phyloP scores from a whole-genome alignment of 805 yeast species.

The Yarrowia sp. region DNA sequence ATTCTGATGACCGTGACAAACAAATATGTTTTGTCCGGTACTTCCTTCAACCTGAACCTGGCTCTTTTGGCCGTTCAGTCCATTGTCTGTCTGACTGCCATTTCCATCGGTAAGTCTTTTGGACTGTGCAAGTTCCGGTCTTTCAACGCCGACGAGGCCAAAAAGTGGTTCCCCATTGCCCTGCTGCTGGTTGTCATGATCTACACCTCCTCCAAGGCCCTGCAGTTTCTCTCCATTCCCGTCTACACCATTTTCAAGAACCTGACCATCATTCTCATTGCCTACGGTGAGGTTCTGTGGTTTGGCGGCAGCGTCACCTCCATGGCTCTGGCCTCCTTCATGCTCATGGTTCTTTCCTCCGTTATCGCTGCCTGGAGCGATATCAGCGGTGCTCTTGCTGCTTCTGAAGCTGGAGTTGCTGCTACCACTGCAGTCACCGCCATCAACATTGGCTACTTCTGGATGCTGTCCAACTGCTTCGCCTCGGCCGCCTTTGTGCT shows the following conservation, averaged over 20 bases:
- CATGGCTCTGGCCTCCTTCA: conserved; percentile 84
- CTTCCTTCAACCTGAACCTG: conserved; percentile 78
- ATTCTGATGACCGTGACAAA: conserved; percentile 97
- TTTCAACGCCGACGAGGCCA: conserved; percentile 81
- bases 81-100: conserved; percentile 71
- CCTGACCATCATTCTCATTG: conserved; percentile 91
- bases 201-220: conserved; percentile 92
- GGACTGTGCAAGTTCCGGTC: conserved; percentile 84
- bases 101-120: conserved; percentile 65
- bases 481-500: conserved; percentile 91
- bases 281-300: conserved; percentile 97
- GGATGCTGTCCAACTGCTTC: conserved; percentile 96
- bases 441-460: conserved; percentile 76
- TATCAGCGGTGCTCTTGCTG: conserved; percentile 41
- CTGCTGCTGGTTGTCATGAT: conserved; percentile 86
- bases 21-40: conserved; percentile 84
- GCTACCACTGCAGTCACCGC: conserved; percentile 31
- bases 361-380: conserved; percentile 94
- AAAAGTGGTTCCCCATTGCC: conserved; percentile 92
- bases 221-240: conserved; percentile 87
- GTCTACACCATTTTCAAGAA: conserved; percentile 98
- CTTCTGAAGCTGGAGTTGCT: conserved; percentile 31
- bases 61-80: conserved; percentile 87
- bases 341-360: conserved; percentile 92
- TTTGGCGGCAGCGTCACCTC: conserved; percentile 89